Base-by-base conservation (phyloP, 225 moss, liverwort and hornwort species). In the Lunularia cruciata region DNA sequence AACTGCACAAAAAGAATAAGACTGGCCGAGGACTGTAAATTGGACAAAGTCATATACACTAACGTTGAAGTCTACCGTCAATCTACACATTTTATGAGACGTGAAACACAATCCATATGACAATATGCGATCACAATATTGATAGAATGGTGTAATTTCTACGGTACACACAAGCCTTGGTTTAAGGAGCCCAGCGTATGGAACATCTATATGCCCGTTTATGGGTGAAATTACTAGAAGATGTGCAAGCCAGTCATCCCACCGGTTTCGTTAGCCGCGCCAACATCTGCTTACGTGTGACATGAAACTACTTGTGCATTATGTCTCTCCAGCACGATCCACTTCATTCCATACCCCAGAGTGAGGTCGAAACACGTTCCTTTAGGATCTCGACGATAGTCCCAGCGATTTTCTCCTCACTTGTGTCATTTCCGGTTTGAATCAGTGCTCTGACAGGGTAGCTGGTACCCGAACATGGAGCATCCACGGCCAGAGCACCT, bases 161-260 rank as follows among this genome's bases (percentile, higher is more conserved):
- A n/a, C n/a, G n/a, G n/a, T n/a, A n/a, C n/a, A n/a, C n/a, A n/a
- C n/a, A n/a, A n/a, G n/a, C n/a, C n/a, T n/a, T n/a, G n/a, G n/a
- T n/a, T n/a, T n/a, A n/a, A n/a, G n/a, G n/a, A n/a, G n/a, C n/a
- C n/a, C n/a, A n/a, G n/a, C n/a, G n/a, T n/a, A n/a, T n/a, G n/a
- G n/a, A n/a, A n/a, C n/a, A n/a, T n/a, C n/a, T n/a, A n/a, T n/a
- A n/a, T n/a, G n/a, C n/a, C n/a, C n/a, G n/a, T n/a, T n/a, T n/a
- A 4, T n/a, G 6, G 49, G 33, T 65, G 38, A 43, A 58, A 33
- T 9, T 78, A 78, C 78, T 69, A 79, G 70, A 32, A 79, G 73
- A 58, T 79, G 79, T 34, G 79, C 79, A 31, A 79, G 73, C 79
- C 79, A 10, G 79, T 79, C 55, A 60, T 70, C 47, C 79, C 79